A percentile compares a stretch with the other conserved stretches of the same genome.
Conservation (phyloP, 1,284 basidiomycete genomes). For the Ganoderma meredithae region DNA sequence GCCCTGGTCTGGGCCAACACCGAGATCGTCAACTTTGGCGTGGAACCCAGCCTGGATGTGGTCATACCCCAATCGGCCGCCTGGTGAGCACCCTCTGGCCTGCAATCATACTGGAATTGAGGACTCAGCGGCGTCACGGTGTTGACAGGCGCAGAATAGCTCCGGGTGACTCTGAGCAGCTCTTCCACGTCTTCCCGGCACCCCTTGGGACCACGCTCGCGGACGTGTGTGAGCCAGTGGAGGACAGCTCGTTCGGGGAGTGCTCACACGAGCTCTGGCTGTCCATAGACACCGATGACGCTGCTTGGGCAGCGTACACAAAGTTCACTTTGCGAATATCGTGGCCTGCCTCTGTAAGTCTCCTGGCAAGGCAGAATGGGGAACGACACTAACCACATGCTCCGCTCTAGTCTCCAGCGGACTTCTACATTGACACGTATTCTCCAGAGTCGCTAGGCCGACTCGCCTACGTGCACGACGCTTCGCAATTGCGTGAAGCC, state of each 20-base stretch:
- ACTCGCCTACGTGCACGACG: neutral
- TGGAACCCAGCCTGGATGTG: slow-evolving; percentile 36
- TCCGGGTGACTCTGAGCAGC: slow-evolving; percentile 39
- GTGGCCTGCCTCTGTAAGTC: slow-evolving; percentile 69
- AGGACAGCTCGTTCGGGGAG: slow-evolving; percentile 12
- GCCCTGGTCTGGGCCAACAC: slow-evolving; percentile 56
- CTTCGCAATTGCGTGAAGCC: neutral
- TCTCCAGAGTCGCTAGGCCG: slow-evolving; percentile 22
- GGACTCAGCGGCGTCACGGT: neutral
- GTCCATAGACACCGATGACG: slow-evolving; percentile 56
- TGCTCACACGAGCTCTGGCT: slow-evolving; percentile 67
- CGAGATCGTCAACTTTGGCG: slow-evolving; percentile 68
- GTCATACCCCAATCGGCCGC: slow-evolving; percentile 36
- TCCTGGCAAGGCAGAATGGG: too few relatives aligned
- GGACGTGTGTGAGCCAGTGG: slow-evolving; percentile 32
- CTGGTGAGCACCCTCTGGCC: slow-evolving; percentile 45
- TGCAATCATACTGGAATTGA: neutral
- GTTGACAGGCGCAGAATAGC: slow-evolving; percentile 42
- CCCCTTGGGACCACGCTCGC: slow-evolving; percentile 47
- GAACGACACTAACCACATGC: neutral
- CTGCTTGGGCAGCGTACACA: slow-evolving; percentile 51
- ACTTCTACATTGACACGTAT: slow-evolving; percentile 35
- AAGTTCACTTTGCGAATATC: slow-evolving; percentile 70
- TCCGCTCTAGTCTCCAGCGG: slow-evolving; percentile 40
- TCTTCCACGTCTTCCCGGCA: slow-evolving; percentile 52